Evolutionary conservation across 2,329 filamentous ascomycete genomes (phyloP).

Genomic region (Fusarium stilboides): DNA sequence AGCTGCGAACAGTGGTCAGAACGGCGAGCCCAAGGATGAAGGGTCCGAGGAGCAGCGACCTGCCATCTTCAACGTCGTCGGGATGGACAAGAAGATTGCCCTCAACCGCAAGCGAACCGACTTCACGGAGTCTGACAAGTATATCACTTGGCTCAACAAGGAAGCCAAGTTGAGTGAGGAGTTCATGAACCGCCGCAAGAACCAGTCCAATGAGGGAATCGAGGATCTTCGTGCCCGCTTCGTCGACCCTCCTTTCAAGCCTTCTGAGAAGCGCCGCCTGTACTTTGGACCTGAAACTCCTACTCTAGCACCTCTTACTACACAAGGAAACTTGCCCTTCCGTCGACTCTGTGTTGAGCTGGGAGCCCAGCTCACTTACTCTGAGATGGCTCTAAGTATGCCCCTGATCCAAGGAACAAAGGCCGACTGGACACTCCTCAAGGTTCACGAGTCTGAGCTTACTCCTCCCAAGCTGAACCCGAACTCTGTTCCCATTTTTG

Average conservation of each 20-base stretch:
- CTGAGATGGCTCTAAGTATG: conserved; percentile 96
- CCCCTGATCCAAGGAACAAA: conserved; percentile 92
- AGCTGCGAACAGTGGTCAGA: conserved; percentile 46
- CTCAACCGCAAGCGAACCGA: conserved; percentile 80
- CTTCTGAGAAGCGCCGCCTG: conserved; percentile 92
- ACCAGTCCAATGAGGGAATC: conserved; percentile 61
- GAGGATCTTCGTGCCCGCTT: conserved; percentile 85
- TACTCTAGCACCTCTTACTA: conserved; percentile 93
- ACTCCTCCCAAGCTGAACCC: conserved; percentile 77
- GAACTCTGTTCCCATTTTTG: conserved; percentile 68
- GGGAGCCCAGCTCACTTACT: conserved; percentile 94
- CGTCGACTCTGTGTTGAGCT: conserved; percentile 90
- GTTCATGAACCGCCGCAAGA: conserved; percentile 59
- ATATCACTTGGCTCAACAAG: conserved; percentile 82
- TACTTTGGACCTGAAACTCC: conserved; percentile 97
- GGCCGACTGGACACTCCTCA: conserved; percentile 94
- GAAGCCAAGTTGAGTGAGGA: conserved; percentile 63
- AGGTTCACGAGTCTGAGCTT: conserved; percentile 88
- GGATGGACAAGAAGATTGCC: conserved; percentile 78
- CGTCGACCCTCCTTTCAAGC: conserved; percentile 87
- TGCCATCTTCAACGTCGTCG: conserved; percentile 83
- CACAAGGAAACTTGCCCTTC: conserved; percentile 96
- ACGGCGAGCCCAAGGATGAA: conserved; percentile 54
- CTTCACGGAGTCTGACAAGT: conserved; percentile 81
- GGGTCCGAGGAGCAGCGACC: conserved; percentile 68